Base-by-base conservation (phyloP, 805 yeast genomes). In the Blastobotrys terrestris region DNA sequence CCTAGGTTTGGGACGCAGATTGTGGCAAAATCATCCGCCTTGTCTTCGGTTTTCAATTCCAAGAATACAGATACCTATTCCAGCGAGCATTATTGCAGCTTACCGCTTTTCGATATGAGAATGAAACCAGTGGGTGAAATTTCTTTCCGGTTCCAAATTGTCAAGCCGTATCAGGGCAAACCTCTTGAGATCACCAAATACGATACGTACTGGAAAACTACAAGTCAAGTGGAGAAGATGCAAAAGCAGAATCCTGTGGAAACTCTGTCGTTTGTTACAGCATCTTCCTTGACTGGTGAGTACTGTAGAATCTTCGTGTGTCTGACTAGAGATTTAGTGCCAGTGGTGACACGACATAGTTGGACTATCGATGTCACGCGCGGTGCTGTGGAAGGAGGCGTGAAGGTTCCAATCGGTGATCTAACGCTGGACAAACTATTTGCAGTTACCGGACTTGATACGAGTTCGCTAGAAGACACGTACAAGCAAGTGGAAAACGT, bases 201-300 rank as follows among this genome's bases (percentile, higher is more conserved):
- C 65, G 97, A 91, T 63, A 92, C 98, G 0, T 92, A 92, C 69
- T 92, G 99, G 99, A 94, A 91, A 68, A 84, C 96, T 0, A 87
- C 97, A 0, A 78, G 84, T 45, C 80, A 79, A 41, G 67, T 73
- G 44, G 72, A 64, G 48, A 41, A 43, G 26, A 35, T 11, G 19
- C 18, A 31, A 11, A 57, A 48, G 51, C 51, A 49, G 57, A 39
- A 46, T 1, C 39, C 54, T 64, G 69, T 54, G 21, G 68, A 66
- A 46, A 70, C 74, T 19, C 76, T 84, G 42, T 83, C 94, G 13
- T 81, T 88, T 63, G 95, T 92, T 14, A 91, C 97, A 0, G 90
- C 96, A 0, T 89, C 97, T 0, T 90, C 97, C 1, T 72, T 94
- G 50, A 78, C 83, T 20, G 98, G 98, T 13, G 83, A 80, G 51